phyloP scores from a whole-genome alignment of 2,329 filamentous ascomycete species.

The Nemania diffusa region DNA sequence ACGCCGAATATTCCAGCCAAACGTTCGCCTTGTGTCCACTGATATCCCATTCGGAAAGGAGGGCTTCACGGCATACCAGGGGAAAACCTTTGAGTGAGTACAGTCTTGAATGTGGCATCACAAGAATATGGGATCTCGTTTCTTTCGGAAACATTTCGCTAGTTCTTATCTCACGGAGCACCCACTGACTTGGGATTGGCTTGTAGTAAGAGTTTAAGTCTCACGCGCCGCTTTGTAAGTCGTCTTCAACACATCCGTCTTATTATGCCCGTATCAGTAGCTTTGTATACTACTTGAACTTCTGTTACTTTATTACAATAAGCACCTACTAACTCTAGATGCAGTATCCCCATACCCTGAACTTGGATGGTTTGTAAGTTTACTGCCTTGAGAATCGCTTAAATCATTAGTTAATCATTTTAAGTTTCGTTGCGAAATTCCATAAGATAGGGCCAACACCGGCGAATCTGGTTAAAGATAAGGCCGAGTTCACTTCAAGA shows the following conservation, averaged over 20 bases:
- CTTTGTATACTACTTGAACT: not conserved
- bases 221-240: constrained; percentile 76
- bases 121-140: not conserved
- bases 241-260: constrained; percentile 76
- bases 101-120: not conserved
- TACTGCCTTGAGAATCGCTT: too few species aligned
- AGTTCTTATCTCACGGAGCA: not conserved
- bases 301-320: not conserved
- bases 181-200: constrained; percentile 10
- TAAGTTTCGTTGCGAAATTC: constrained; percentile 83
- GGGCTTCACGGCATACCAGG: constrained; percentile 89
- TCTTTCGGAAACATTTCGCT: not conserved
- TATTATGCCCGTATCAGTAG: not conserved
- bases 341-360: constrained; percentile 63
- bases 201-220: constrained; percentile 72
- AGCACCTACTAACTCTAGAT: constrained; percentile 8
- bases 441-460: constrained; percentile 88
- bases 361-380: constrained; percentile 90
- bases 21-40: constrained; percentile 92
- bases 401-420: constrained; percentile 10
- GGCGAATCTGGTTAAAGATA: constrained; percentile 60
- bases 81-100: constrained; percentile 82
- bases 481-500: constrained; percentile 35
- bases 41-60: constrained; percentile 90
- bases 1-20: constrained; percentile 69